Evolutionary conservation across 441 rosid genomes (phyloP), one percentile per base, ranked within the genome.

Genomic region (Bruguiera hainesii): DNA sequence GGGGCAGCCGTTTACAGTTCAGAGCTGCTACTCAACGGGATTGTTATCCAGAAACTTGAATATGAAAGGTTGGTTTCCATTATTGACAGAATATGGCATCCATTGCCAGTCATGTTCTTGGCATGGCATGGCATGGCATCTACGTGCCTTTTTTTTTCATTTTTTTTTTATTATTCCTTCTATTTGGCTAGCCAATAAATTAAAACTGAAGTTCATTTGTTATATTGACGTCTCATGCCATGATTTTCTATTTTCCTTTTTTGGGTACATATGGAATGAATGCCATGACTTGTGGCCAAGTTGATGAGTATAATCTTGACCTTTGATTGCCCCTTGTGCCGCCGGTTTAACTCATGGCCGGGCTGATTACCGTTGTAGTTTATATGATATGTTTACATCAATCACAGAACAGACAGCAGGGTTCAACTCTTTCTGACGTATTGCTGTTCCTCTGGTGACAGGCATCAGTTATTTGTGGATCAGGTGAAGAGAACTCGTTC

Each of bases 11-110:
- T 84, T 33, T 90, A 90, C 76, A 81, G 96, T 76, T 83, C 96
- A 53, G 97, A 93, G 87, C 82, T 93, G 65, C 74, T 93, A 29
- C 72, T 93, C 65, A 88, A 82, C 81, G 98, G 98, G 64, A 89
- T 93, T 74, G 90, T 93, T 61, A 80, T 85, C 60, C 96, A 89
- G 78, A 89, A 76, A 74, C 82, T 93, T 60, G 96, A 90, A 70
- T 89, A 82, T 68, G 94, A 82, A 76, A 87, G 97, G 98, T 90
- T 19, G 37, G 83, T 60, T 19, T 30, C 19, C 4, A 20, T 39
- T 8, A 15, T 29, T 19, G 16, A 30, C 0, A 29, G 49, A 56
- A 20, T 6, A 25, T 21, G 39, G 16, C 20, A 58, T 19, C 18
- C 11, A 52, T 29, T 15, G 25, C 13, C 56, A 61, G 60, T 23